Base-by-base conservation (phyloP, 106 monocot species). In the Platanthera zijinensis region DNA sequence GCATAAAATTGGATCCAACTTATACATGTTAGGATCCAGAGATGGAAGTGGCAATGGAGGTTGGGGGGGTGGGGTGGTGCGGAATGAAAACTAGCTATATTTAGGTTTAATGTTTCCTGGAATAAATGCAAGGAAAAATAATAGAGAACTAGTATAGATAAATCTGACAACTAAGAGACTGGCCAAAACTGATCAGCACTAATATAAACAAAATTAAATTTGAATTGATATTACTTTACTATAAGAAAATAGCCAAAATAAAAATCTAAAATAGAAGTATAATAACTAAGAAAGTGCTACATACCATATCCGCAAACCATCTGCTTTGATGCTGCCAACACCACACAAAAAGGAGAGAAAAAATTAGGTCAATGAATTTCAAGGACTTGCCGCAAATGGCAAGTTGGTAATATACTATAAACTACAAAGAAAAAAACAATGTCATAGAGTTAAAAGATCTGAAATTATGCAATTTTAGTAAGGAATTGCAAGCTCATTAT, bases 301-400 rank as follows among this genome's bases (percentile, higher is more conserved):
- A 3, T 72, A 72, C 72, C 72, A 72, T 72, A 46, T 72, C 51
- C 6, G 50, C 72, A 72, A 72, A 72, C 72, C 72, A 72, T 10
- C 46, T 50, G 51, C 51, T 50, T 51, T 51, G 18, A 72, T 21
- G 72, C 72, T 72, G 72, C 50, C 21, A 72, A 21, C 13, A 51
- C 8, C 72, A 72, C 50, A 51, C 50, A 72, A 61, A 61, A 72
- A 50, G 9, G 13, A 39, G 32, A 48, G 25, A 70, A 47, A 72
- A 7, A 51, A 22, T 72, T 46, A 72, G 72, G 50, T 10, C 51
- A 19, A 72, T 21, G 51, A 51, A 72, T 50, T 48, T 50, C 7
- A 50, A 3, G 5, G 22, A 10, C 10, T 15, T 18, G 15, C 46
- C 50, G 21, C 19, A 50, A 7, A 72, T 21, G 10, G 49, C 10